A percentile compares a stretch with the other conserved stretches of the same genome.
phyloP scores from a whole-genome alignment of 805 yeast species.

The Kazachstania martiniae region DNA sequence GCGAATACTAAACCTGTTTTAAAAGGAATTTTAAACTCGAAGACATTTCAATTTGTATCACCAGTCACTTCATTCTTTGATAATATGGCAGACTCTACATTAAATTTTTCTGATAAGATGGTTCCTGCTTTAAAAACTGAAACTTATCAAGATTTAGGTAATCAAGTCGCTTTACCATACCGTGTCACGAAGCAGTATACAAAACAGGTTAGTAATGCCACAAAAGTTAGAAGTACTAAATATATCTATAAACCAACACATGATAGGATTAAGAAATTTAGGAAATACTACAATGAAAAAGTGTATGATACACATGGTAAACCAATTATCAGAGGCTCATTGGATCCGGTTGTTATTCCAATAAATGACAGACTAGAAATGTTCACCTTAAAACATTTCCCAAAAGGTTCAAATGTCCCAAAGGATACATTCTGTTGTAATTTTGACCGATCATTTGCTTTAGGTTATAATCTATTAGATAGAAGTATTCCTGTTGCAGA shows the following conservation, averaged over 20 bases:
- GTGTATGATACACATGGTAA: slow-evolving; percentile 50
- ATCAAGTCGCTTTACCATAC: slow-evolving; percentile 42
- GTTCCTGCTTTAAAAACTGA: slow-evolving; percentile 51
- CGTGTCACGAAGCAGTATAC: slow-evolving; percentile 32
- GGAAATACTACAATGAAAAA: slow-evolving; percentile 40
- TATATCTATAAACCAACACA: slow-evolving; percentile 39
- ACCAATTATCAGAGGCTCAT: slow-evolving; percentile 48
- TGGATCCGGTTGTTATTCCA: slow-evolving; percentile 56
- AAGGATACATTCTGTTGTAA: slow-evolving; percentile 44
- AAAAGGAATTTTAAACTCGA: slow-evolving; percentile 21
- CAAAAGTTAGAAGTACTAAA: slow-evolving; percentile 23
- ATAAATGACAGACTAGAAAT: slow-evolving; percentile 43
- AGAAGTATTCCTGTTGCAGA: slow-evolving; percentile 18
- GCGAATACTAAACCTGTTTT: slow-evolving; percentile 27
- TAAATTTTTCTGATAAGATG: slow-evolving; percentile 44
- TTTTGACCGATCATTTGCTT: slow-evolving; percentile 38
- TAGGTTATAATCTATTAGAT: slow-evolving; percentile 31
- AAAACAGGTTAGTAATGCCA: slow-evolving; percentile 28
- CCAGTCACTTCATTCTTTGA: slow-evolving; percentile 41
- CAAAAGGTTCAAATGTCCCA: slow-evolving; percentile 34
- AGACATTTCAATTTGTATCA: slow-evolving; percentile 28
- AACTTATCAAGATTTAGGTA: slow-evolving; percentile 38
- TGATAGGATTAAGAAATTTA: slow-evolving; percentile 35
- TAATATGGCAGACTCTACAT: slow-evolving; percentile 42
- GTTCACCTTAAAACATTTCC: slow-evolving; percentile 35